Percentiles rank a stretch among this genome's conserved stretches.
Evolutionary conservation across 108 stramenopile species (phyloP).

Genomic region (Nannochloropsis salina): DNA sequence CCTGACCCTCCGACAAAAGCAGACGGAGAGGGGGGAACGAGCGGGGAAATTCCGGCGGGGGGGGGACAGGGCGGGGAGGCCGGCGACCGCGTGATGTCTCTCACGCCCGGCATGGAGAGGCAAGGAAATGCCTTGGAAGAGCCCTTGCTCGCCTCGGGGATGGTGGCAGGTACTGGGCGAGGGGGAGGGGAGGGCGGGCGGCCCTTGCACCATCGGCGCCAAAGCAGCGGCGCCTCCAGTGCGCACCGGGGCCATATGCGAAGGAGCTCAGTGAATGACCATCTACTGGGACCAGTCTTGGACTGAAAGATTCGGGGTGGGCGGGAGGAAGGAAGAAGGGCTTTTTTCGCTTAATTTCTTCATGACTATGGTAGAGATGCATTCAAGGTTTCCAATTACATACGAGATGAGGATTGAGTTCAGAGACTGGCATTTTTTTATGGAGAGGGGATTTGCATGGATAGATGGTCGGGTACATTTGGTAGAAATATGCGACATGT

Average conservation of each 20-base stretch:
- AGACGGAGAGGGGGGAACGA: not conserved
- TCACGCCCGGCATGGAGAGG: not conserved
- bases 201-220: not conserved
- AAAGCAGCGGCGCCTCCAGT: not conserved
- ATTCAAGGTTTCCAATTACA: too few relatives aligned
- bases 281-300: constrained; percentile 16
- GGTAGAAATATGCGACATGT: too few relatives aligned
- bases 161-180: not conserved
- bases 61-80: not conserved
- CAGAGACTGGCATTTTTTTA: too few relatives aligned
- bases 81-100: not conserved
- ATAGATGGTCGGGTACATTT: too few relatives aligned
- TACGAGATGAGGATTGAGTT: too few relatives aligned
- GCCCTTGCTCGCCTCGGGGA: not conserved
- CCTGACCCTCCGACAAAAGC: not conserved
- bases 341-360: not conserved
- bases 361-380: too few relatives aligned
- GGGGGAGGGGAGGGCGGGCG: not conserved
- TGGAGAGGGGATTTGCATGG: too few relatives aligned
- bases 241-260: not conserved
- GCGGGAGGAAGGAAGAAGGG: not conserved
- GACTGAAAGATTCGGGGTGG: not conserved
- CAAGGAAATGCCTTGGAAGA: not conserved
- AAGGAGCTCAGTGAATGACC: not conserved
- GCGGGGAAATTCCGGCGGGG: not conserved